phyloP scores from a whole-genome alignment of 1,284 basidiomycete species.

The Ustilago curta region DNA sequence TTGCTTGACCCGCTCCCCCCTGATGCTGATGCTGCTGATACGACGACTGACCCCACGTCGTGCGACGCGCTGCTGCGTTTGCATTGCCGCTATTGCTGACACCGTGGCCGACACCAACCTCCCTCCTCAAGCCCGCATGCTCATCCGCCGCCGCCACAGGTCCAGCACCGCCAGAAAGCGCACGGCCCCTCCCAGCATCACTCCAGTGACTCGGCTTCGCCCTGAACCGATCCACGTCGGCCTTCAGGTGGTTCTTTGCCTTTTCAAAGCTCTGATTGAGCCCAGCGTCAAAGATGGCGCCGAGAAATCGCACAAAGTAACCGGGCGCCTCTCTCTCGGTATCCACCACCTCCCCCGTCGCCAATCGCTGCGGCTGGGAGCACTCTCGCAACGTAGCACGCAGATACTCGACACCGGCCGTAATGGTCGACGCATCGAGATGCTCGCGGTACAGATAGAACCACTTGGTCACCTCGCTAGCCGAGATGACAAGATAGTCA shows the following conservation, averaged over 20 bases:
- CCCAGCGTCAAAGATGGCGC: slow-evolving; percentile 38
- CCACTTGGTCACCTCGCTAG: slow-evolving; percentile 49
- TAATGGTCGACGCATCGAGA: slow-evolving; percentile 30
- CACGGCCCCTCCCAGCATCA: slow-evolving; percentile 1
- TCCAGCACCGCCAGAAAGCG: slow-evolving; percentile 2
- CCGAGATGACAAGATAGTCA: slow-evolving; percentile 48
- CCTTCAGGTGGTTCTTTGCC: slow-evolving; percentile 16
- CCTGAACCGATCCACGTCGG: slow-evolving; percentile 9
- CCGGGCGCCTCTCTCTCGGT: slow-evolving; percentile 50
- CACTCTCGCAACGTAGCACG: slow-evolving; percentile 36
- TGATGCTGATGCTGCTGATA: slow-evolving; percentile 13
- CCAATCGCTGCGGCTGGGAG: slow-evolving; percentile 37
- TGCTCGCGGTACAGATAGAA: slow-evolving; percentile 45
- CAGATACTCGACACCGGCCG: slow-evolving; percentile 27
- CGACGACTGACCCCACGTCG: slow-evolving; percentile 15
- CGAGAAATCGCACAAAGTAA: slow-evolving; percentile 42
- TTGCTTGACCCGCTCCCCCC: background rate
- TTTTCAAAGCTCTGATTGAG: slow-evolving; percentile 39
- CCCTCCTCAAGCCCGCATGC: slow-evolving; percentile 5
- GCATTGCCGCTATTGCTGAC: background rate
- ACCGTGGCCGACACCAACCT: background rate
- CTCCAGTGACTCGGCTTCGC: slow-evolving; percentile 7
- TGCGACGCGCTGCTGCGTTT: slow-evolving; percentile 7
- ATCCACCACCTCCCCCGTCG: slow-evolving; percentile 41
- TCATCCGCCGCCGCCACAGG: slow-evolving; percentile 1